Base-by-base conservation (phyloP, 495 filamentous ascomycete species). In the Lepidopterella palustris region DNA sequence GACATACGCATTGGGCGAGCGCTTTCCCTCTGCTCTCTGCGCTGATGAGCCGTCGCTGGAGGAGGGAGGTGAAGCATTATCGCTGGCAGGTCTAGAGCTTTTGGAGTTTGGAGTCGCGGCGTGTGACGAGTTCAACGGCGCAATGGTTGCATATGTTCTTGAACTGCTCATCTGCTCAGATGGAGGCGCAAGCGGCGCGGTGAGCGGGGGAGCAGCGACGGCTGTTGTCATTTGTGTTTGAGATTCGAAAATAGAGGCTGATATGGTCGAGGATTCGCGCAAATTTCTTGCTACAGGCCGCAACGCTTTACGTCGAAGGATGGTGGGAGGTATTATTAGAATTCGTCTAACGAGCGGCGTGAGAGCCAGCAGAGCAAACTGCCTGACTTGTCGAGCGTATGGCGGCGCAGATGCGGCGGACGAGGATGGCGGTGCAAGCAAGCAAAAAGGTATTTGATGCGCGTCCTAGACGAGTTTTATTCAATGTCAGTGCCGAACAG, bases 1-100 rank as follows among this genome's bases (percentile, higher is more conserved):
- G 58, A 79, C 82, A 78, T 79, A 84, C 82, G 76, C 77, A 23
- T 78, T 77, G 5, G 80, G 77, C 23, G 77, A 80, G 39, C 72
- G 73, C 70, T 80, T 82, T 57, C 77, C 78, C 56, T 80, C 80
- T 49, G 57, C 53, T 67, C 60, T 57, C 57, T 54, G 57, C 47
- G 55, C 57, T 40, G 53, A 23, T 75, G 70, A 47, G 78, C 66
- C 52, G 53, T 68, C 54, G 52, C 57, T 66, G 58, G 66, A 61
- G 45, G n/a, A n/a, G 47, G 61, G 63, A 45, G 66, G 60, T 52
- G 64, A 62, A 53, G 61, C 61, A 65, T 68, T 59, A 39, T 68
- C 57, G 59, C 40, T 53, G 48, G 31, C 35, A 47, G 53, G 47
- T 39, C 53, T 61, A 9, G 59, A 59, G 60, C 39, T 61, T 42